Conservation (phyloP, 768 basidiomycete genomes). For the Hypholoma sublateritium region DNA sequence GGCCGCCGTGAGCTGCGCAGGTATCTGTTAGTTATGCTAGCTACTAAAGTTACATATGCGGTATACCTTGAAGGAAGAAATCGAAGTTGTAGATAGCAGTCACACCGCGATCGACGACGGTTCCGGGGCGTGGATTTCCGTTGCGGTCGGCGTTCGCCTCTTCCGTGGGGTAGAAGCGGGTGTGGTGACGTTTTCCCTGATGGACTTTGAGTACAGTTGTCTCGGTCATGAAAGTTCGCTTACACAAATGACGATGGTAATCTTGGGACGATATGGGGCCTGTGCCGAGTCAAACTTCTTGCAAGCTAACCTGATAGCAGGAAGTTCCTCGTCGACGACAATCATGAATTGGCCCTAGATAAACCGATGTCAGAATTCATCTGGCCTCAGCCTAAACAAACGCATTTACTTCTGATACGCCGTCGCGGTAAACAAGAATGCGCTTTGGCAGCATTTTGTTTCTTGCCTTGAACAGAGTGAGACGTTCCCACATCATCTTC, state of each 20-base stretch:
- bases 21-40: background rate
- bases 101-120: conserved; percentile 80
- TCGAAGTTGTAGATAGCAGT: conserved; percentile 66
- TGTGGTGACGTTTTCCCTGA: conserved; percentile 51
- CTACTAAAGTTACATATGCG: background rate
- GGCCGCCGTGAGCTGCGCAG: conserved; percentile 60
- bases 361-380: conserved; percentile 24
- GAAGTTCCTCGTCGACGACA: conserved; percentile 66
- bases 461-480: conserved; percentile 47
- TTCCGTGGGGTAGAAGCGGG: conserved; percentile 65
- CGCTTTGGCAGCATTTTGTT: conserved; percentile 62
- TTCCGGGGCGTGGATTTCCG: conserved; percentile 76
- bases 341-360: conserved; percentile 67
- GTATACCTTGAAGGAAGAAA: conserved; percentile 65
- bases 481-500: conserved; percentile 66
- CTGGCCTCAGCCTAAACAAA: conserved; percentile 12
- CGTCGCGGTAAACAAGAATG: conserved; percentile 76
- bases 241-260: conserved; percentile 79
- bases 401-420: conserved; percentile 68
- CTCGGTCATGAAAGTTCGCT: conserved; percentile 26
- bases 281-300: conserved; percentile 42
- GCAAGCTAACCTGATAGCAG: conserved; percentile 61
- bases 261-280: conserved; percentile 45
- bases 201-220: conserved; percentile 15
- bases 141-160: conserved; percentile 52